Conservation (phyloP, 1,284 basidiomycete genomes). For the Rhodotorula sp. region DNA sequence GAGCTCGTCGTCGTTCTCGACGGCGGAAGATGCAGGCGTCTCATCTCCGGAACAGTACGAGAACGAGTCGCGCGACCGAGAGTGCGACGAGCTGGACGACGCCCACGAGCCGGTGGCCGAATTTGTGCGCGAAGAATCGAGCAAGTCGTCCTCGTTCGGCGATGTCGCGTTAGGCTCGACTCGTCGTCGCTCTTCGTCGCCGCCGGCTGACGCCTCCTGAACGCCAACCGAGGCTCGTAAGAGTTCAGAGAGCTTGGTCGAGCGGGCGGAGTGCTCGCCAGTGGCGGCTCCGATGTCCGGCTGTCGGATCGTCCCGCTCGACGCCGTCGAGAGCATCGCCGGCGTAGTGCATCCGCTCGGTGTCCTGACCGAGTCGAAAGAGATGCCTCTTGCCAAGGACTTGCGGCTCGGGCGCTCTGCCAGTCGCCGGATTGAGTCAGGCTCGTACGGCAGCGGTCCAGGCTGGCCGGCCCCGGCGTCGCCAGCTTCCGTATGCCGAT, state of each 20-base stretch:
- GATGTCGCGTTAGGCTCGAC: too few relatives aligned
- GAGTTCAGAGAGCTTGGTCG: slow-evolving; percentile 3
- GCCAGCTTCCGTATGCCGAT: too few relatives aligned
- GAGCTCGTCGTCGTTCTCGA: slow-evolving; percentile 5
- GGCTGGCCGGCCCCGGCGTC: not conserved
- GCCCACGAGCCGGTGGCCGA: not conserved
- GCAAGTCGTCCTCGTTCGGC: too few relatives aligned
- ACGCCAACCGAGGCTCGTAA: too few relatives aligned
- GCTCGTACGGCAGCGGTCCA: slow-evolving; percentile 2
- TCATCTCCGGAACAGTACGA: slow-evolving; percentile 11
- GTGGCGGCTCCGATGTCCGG: not conserved
- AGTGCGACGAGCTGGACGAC: slow-evolving; percentile 12
- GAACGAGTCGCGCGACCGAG: slow-evolving; percentile 15
- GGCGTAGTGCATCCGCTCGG: slow-evolving; percentile 8
- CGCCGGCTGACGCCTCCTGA: too few relatives aligned
- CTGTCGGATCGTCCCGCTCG: slow-evolving; percentile 6
- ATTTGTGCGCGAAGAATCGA: not conserved
- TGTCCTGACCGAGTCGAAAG: not conserved
- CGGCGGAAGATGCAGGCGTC: slow-evolving; percentile 3
- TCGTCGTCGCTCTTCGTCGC: too few relatives aligned
- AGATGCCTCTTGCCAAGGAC: not conserved
- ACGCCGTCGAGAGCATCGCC: slow-evolving; percentile 1
- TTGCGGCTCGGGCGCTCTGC: not conserved
- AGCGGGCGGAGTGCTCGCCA: not conserved
- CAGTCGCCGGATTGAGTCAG: not conserved